phyloP scores from a whole-genome alignment of 305 asterid genomes.

The Plantago lanceolata region DNA sequence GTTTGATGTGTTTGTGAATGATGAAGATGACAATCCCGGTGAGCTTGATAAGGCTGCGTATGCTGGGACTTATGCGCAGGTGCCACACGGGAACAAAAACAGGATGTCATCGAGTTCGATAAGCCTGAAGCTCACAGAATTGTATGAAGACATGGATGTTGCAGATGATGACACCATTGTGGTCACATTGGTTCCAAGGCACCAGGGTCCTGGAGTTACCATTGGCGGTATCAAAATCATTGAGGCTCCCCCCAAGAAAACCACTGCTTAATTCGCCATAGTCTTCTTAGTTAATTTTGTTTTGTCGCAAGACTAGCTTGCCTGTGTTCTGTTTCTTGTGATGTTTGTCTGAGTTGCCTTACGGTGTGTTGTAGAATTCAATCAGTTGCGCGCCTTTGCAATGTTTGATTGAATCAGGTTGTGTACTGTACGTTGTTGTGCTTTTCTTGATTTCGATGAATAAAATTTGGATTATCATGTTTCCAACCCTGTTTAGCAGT shows the following conservation, averaged over 20 bases:
- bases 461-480: no score
- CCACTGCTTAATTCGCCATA: not conserved
- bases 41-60: conserved; percentile 20
- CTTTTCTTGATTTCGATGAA: not conserved
- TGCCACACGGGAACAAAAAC: not conserved
- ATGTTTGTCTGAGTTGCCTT: no score
- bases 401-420: not conserved
- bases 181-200: conserved; percentile 5
- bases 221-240: conserved; percentile 10
- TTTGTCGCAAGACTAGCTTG: not conserved
- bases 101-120: not conserved
- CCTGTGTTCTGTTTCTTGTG: not conserved
- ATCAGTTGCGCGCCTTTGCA: not conserved
- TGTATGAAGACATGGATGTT: conserved; percentile 5
- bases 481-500: no score
- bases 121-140: conserved; percentile 1
- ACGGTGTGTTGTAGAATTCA: not conserved
- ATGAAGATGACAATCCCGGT: not conserved
- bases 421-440: not conserved
- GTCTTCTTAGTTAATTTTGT: not conserved
- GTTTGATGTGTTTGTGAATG: conserved; percentile 10
- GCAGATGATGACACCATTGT: conserved; percentile 4
- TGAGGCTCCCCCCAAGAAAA: not conserved
- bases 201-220: conserved; percentile 7
- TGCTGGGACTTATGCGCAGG: conserved; percentile 15